These are phyloP conservation scores for Thymus mandschuricus DNA, from an alignment of 257 asterid species.

Conservation along the genomic window DNA sequence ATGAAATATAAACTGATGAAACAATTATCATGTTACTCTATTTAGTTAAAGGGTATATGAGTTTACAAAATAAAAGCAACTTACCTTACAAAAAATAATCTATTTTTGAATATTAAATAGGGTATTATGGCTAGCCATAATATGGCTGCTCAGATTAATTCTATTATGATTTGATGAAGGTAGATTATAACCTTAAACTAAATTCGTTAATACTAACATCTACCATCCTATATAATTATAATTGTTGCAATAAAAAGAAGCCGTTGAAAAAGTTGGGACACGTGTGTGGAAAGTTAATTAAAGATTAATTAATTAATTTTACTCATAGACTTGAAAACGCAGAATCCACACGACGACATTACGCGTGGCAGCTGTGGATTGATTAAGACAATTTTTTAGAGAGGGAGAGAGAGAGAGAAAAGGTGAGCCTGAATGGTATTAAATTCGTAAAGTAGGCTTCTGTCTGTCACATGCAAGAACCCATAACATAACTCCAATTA, in stretches of 20 bases:
- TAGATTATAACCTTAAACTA: not conserved
- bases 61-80: too few species aligned
- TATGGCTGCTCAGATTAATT: not conserved
- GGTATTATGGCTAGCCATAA: too few species aligned
- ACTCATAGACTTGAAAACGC: not conserved
- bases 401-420: not conserved
- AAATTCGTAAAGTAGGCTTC: conserved; percentile 54
- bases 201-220: not conserved
- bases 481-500: not conserved
- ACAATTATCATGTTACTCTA: too few species aligned
- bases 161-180: not conserved
- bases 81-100: too few species aligned
- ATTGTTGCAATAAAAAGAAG: not conserved
- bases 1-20: too few species aligned
- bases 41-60: too few species aligned
- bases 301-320: not conserved
- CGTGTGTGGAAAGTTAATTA: conserved; percentile 10
- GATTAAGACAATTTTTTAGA: conserved; percentile 4
- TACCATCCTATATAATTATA: not conserved
- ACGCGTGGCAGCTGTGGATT: conserved; percentile 43
- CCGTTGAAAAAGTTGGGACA: not conserved
- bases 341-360: conserved; percentile 20
- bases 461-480: conserved; percentile 7
- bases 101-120: too few species aligned
- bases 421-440: conserved; percentile 22